Conservation (phyloP, 108 stramenopile genomes). For the Epithemia pelagica region DNA sequence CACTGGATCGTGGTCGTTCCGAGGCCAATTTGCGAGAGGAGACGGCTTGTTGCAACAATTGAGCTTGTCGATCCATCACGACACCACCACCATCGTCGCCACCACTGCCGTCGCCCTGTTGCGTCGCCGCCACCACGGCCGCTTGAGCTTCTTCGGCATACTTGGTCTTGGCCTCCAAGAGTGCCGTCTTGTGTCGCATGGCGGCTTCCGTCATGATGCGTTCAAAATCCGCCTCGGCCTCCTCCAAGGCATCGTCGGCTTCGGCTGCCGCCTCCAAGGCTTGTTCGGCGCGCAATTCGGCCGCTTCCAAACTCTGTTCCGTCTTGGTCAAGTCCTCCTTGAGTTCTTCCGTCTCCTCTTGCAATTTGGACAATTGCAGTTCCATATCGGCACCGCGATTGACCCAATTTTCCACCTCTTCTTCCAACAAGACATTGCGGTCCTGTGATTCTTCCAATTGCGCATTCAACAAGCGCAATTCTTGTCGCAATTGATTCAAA, state of each 20-base stretch:
- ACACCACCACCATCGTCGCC: background rate
- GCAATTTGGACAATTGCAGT: constrained; percentile 16
- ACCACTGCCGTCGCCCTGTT: background rate
- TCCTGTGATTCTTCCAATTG: constrained; percentile 12
- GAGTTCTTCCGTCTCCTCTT: constrained; percentile 20
- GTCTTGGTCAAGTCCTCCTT: constrained; percentile 10
- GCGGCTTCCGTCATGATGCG: constrained; percentile 17
- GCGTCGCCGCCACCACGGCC: background rate
- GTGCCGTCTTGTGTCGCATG: constrained; percentile 12
- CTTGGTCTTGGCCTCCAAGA: constrained; percentile 22
- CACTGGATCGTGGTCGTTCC: background rate
- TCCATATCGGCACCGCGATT: constrained; percentile 6
- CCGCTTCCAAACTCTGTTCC: background rate
- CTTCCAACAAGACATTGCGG: constrained; percentile 16
- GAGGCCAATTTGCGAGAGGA: constrained; percentile 30
- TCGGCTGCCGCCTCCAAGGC: constrained; percentile 19
- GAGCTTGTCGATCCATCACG: background rate
- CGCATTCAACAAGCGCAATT: constrained; percentile 2
- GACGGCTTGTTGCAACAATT: constrained; percentile 28
- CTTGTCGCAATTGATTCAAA: constrained; percentile 27
- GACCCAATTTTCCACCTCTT: constrained; percentile 28
- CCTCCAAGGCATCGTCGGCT: constrained; percentile 21
- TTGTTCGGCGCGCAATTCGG: constrained; percentile 13
- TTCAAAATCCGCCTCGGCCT: constrained; percentile 16
- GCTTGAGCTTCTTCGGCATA: constrained; percentile 18